Percentiles rank a stretch among this genome's conserved stretches.
Evolutionary conservation across 441 rosid species (phyloP).

Genomic region (Arabidopsis lyrata): DNA sequence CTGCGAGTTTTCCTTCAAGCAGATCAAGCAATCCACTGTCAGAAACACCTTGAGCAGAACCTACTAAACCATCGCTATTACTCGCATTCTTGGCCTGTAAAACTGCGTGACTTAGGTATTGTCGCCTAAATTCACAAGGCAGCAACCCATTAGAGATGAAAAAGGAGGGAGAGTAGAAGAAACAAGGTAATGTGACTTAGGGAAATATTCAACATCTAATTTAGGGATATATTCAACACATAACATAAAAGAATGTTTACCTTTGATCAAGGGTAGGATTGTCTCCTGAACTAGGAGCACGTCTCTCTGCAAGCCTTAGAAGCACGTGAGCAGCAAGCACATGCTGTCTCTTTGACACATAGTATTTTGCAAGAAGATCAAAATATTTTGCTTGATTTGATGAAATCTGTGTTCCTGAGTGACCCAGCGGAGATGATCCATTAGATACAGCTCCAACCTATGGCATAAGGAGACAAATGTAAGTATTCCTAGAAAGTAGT

Average conservation of each 20-base stretch:
- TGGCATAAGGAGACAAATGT: conserved; percentile 29
- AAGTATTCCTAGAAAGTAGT: conserved; percentile 23
- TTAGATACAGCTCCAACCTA: conserved; percentile 56
- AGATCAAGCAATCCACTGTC: conserved; percentile 91
- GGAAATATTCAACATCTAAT: conserved; percentile 10
- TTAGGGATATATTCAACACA: conserved; percentile 14
- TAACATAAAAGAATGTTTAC: conserved; percentile 43
- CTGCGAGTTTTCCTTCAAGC: conserved; percentile 95
- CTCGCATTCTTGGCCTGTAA: conserved; percentile 95
- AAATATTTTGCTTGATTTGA: conserved; percentile 77
- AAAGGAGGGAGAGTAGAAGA: conserved; percentile 12
- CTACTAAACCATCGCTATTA: conserved; percentile 62
- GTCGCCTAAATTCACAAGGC: conserved; percentile 65
- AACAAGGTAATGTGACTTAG: conserved; percentile 17
- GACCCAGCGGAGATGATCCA: conserved; percentile 59
- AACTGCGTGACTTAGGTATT: conserved; percentile 91
- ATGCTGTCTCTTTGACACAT: conserved; percentile 92
- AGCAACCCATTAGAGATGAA: conserved; percentile 41
- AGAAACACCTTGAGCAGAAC: conserved; percentile 54
- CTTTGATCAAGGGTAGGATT: conserved; percentile 85
- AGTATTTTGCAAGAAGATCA: conserved; percentile 91
- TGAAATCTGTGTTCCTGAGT: conserved; percentile 59
- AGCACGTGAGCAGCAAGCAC: conserved; percentile 93
- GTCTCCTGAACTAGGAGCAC: conserved; percentile 65
- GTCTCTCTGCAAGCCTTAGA: conserved; percentile 94